phyloP scores from a whole-genome alignment of 2,329 filamentous ascomycete species.

The Corynespora cassiicola region DNA sequence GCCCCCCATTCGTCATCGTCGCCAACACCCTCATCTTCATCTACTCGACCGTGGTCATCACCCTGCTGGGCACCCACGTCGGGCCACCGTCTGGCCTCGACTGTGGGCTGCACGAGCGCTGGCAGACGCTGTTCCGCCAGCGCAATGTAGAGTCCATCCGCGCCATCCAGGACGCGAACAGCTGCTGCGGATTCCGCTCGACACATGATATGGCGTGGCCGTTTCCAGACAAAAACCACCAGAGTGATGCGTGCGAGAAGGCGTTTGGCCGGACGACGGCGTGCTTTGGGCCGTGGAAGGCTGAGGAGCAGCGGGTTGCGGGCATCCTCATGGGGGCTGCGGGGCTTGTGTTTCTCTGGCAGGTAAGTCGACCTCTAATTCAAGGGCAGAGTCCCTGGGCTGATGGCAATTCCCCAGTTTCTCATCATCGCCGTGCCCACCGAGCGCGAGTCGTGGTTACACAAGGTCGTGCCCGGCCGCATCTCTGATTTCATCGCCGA shows the following conservation, averaged over 20 bases:
- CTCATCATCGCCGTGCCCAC: constrained; percentile 38
- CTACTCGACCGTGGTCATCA: constrained; percentile 52
- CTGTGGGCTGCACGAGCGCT: constrained; percentile 65
- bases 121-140: constrained; percentile 60
- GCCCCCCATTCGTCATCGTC: constrained; percentile 45
- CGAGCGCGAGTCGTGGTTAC: constrained; percentile 38
- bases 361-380: constrained; percentile 24
- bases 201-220: constrained; percentile 69
- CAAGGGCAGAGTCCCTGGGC: neutral
- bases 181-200: constrained; percentile 70
- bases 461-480: constrained; percentile 35
- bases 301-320: constrained; percentile 59
- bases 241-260: constrained; percentile 51
- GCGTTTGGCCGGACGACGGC: constrained; percentile 54
- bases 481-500: constrained; percentile 39
- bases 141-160: constrained; percentile 61
- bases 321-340: constrained; percentile 62
- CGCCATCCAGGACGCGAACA: constrained; percentile 68
- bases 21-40: constrained; percentile 47
- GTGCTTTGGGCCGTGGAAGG: constrained; percentile 65
- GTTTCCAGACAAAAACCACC: constrained; percentile 53
- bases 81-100: constrained; percentile 45
- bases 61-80: constrained; percentile 52
- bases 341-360: constrained; percentile 41
- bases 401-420: constrained; percentile 24